phyloP scores from a whole-genome alignment of 768 basidiomycete genomes.

The Leccinum rimulosum region DNA sequence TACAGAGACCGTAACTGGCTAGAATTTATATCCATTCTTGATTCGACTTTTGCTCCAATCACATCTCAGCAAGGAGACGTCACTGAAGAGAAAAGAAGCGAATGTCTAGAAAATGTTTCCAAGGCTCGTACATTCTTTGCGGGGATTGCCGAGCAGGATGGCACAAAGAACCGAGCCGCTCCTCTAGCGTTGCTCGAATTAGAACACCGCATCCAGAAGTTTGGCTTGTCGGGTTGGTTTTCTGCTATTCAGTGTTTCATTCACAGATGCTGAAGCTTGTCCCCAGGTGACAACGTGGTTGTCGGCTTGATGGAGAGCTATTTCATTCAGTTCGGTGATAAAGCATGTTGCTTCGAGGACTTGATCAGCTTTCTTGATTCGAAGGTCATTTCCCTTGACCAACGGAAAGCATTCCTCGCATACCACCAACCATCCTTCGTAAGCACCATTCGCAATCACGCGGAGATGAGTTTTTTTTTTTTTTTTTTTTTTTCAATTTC shows the following conservation, averaged over 20 bases:
- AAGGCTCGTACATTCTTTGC: constrained; percentile 52
- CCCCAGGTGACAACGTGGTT: constrained; percentile 45
- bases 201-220: constrained; percentile 53
- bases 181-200: constrained; percentile 74
- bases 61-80: constrained; percentile 24
- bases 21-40: constrained; percentile 73
- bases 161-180: constrained; percentile 69
- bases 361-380: constrained; percentile 63
- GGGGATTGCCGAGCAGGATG: constrained; percentile 61
- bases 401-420: constrained; percentile 56
- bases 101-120: constrained; percentile 38
- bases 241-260: not conserved
- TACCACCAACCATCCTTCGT: constrained; percentile 49
- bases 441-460: constrained; percentile 23
- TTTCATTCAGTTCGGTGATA: constrained; percentile 70
- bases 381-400: constrained; percentile 39
- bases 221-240: constrained; percentile 44
- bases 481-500: constrained; percentile 15
- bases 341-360: constrained; percentile 87
- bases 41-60: constrained; percentile 55
- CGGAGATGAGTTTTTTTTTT: constrained; percentile 6
- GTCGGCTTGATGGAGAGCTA: constrained; percentile 60
- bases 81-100: constrained; percentile 36
- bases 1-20: constrained; percentile 83
- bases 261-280: constrained; percentile 1